Conservation (phyloP, 2,329 filamentous ascomycete genomes). For the Fusarium sp. region DNA sequence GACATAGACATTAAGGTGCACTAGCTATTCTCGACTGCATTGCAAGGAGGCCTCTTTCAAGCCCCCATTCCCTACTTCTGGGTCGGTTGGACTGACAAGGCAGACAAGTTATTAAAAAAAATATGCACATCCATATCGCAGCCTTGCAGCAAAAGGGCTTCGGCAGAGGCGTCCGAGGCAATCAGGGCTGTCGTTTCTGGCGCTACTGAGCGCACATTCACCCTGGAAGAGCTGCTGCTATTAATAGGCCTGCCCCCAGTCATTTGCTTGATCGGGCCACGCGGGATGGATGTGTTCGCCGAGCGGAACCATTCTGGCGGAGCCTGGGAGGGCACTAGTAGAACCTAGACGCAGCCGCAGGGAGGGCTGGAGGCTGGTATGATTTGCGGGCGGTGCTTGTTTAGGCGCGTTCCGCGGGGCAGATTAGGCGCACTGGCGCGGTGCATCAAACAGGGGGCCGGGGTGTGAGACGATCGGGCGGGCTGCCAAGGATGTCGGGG, state of each 20-base stretch:
- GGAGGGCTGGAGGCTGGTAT: constrained; percentile 33
- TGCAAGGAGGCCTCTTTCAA: constrained; percentile 44
- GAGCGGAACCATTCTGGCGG: constrained; percentile 24
- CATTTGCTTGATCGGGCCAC: constrained; percentile 34
- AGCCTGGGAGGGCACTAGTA: neutral
- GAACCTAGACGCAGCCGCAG: constrained; percentile 28
- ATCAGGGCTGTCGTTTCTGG: constrained; percentile 21
- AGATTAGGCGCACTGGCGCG: constrained; percentile 46
- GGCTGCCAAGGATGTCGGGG: constrained; percentile 16
- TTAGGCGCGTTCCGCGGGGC: constrained; percentile 36
- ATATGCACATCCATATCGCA: constrained; percentile 23
- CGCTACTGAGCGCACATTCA: constrained; percentile 12
- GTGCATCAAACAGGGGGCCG: constrained; percentile 27
- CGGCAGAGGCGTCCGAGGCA: constrained; percentile 31
- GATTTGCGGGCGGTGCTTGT: constrained; percentile 42
- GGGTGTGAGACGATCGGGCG: constrained; percentile 35
- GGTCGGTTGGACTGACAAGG: constrained; percentile 34
- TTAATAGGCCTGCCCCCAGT: constrained; percentile 38
- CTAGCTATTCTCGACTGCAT: neutral
- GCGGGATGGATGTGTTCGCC: constrained; percentile 24
- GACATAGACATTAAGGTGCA: neutral
- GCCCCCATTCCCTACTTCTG: constrained; percentile 10
- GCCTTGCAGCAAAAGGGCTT: constrained; percentile 42
- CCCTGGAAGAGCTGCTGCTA: constrained; percentile 26
- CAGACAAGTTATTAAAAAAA: constrained; percentile 32